These are phyloP conservation scores for Triangularia verruculosa DNA, from an alignment of 2,329 filamentous ascomycete genomes.

Conservation along the genomic window DNA sequence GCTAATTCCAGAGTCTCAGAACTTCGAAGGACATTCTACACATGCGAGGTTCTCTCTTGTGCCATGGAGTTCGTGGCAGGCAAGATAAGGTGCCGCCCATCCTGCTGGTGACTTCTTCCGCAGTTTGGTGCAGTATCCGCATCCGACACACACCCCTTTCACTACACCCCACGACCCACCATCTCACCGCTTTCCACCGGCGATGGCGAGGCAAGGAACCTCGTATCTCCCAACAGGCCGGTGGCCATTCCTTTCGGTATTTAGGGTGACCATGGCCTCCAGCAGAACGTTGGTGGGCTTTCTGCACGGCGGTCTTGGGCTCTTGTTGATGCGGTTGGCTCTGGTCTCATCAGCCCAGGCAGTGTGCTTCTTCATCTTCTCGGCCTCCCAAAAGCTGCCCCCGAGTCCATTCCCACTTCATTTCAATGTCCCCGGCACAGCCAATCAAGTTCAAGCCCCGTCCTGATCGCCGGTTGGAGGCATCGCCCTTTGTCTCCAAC, in stretches of 20 bases:
- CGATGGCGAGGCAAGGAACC: background rate
- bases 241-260: background rate
- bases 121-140: slow-evolving; percentile 1
- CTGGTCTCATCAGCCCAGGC: background rate
- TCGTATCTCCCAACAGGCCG: background rate
- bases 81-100: slow-evolving; percentile 8
- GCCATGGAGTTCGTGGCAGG: background rate
- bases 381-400: background rate
- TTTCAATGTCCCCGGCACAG: slow-evolving; percentile 17
- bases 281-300: background rate
- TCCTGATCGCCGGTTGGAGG: slow-evolving; percentile 17
- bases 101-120: background rate
- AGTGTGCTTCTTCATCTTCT: background rate
- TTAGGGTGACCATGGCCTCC: background rate
- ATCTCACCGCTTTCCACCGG: background rate
- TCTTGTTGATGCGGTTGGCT: background rate
- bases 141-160: background rate
- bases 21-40: background rate
- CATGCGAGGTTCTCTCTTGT: background rate
- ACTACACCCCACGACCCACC: background rate
- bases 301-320: slow-evolving; percentile 6
- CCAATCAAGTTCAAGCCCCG: slow-evolving; percentile 15
- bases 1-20: background rate
- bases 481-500: slow-evolving; percentile 27
- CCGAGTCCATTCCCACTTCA: background rate